Conservation (phyloP, 2,329 filamentous ascomycete genomes). For the Fusarium sp. region DNA sequence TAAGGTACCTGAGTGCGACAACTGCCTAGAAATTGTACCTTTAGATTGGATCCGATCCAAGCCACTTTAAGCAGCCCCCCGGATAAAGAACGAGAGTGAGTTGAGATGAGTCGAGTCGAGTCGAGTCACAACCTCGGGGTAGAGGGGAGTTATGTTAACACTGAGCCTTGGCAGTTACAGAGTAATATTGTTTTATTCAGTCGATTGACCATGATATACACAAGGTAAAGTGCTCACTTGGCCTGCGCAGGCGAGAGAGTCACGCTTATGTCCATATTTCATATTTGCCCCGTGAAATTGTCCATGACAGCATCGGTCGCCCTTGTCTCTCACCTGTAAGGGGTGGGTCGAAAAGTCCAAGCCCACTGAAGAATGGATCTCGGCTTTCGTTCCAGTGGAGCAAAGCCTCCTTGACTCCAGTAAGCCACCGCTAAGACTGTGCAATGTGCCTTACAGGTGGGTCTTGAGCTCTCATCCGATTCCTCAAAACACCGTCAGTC, state of each 20-base stretch:
- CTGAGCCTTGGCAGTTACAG: neutral
- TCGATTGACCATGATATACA: neutral
- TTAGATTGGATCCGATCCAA: slow-evolving; percentile 24
- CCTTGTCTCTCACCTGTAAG: slow-evolving; percentile 24
- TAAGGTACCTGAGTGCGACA: slow-evolving; percentile 33
- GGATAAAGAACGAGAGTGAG: neutral
- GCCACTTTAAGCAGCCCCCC: slow-evolving; percentile 33
- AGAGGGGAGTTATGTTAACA: neutral
- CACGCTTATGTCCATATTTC: slow-evolving; percentile 13
- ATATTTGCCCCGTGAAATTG: slow-evolving; percentile 23
- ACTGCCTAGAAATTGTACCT: slow-evolving; percentile 35
- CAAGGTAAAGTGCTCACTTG: slow-evolving; percentile 21
- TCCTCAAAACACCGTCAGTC: neutral
- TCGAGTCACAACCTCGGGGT: slow-evolving; percentile 23
- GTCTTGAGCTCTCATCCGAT: neutral
- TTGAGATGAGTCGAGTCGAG: slow-evolving; percentile 1
- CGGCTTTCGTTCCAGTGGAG: slow-evolving; percentile 21
- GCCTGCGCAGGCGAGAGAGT: slow-evolving; percentile 29
- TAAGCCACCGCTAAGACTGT: neutral
- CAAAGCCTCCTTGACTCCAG: neutral
- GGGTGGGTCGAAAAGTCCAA: slow-evolving; percentile 14
- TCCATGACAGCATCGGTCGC: slow-evolving; percentile 36
- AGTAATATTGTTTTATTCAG: neutral
- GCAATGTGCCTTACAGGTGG: slow-evolving; percentile 29
- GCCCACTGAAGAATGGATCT: slow-evolving; percentile 27